Evolutionary conservation across 2,329 filamentous ascomycete species (phyloP).

Genomic region (Calonectria hawksworthii): DNA sequence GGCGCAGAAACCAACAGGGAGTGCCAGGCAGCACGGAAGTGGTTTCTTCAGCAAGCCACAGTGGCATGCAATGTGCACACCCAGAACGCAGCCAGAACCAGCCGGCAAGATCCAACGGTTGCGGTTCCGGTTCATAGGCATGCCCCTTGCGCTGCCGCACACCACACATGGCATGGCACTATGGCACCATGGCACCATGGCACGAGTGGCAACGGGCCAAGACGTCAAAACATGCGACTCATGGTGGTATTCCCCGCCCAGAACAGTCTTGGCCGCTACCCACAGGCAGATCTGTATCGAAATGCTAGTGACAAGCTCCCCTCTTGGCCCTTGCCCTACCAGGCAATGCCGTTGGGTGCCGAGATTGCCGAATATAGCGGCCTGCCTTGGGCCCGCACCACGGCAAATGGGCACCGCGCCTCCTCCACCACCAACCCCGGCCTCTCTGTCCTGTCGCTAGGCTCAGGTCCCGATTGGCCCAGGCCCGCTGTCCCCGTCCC

Average conservation of each 20-base stretch:
- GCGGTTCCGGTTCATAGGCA: neutral
- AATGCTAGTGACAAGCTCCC: neutral
- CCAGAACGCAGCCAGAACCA: neutral
- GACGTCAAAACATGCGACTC: constrained; percentile 8
- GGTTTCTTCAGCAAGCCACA: neutral
- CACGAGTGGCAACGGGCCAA: neutral
- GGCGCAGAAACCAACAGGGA: neutral
- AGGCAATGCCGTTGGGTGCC: constrained; percentile 8
- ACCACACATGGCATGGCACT: neutral
- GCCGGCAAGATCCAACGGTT: neutral
- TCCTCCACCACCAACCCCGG: neutral
- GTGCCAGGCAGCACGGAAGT: neutral
- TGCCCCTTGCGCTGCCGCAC: neutral
- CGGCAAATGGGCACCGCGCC: neutral
- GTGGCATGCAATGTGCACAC: neutral
- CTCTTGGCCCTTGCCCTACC: neutral
- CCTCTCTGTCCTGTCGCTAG: neutral
- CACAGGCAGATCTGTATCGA: neutral
- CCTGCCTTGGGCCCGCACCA: neutral
- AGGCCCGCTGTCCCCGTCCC: too few relatives aligned
- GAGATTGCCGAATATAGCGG: constrained; percentile 12
- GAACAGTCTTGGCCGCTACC: neutral
- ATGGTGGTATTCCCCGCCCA: neutral
- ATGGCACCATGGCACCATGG: neutral
- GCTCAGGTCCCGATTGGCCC: neutral